phyloP scores from a whole-genome alignment of 2,329 filamentous ascomycete species.

The Diplodia seriata region DNA sequence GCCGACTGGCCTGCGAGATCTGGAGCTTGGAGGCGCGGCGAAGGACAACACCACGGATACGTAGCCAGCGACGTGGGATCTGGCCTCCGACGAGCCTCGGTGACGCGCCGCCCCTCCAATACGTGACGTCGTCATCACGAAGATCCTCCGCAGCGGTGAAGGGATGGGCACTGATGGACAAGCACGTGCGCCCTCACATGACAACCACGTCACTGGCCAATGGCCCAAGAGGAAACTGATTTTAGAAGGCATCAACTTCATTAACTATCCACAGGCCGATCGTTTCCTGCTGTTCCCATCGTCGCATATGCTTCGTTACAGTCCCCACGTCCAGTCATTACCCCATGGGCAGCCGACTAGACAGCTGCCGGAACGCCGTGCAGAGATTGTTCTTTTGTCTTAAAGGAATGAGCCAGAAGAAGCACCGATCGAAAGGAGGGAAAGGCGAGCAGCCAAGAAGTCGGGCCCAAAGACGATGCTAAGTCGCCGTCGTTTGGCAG shows the following conservation, averaged over 20 bases:
- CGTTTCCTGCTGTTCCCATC: slow-evolving; percentile 35
- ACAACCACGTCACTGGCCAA: slow-evolving; percentile 22
- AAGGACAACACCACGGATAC: not conserved
- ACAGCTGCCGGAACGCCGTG: slow-evolving; percentile 28
- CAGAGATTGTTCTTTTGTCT: slow-evolving; percentile 26
- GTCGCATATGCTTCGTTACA: slow-evolving; percentile 27
- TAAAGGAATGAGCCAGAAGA: slow-evolving; percentile 26
- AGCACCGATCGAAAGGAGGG: slow-evolving; percentile 17
- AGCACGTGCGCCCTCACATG: slow-evolving; percentile 22
- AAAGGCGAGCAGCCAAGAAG: slow-evolving; percentile 15
- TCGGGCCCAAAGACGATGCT: not conserved
- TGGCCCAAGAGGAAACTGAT: not conserved
- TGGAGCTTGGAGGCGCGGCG: not conserved
- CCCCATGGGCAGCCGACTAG: slow-evolving; percentile 13
- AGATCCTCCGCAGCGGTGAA: slow-evolving; percentile 23
- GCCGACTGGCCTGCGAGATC: not conserved
- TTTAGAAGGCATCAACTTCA: slow-evolving; percentile 39
- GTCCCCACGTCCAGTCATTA: slow-evolving; percentile 22
- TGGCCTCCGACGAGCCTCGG: not conserved
- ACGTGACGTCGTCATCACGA: slow-evolving; percentile 7
- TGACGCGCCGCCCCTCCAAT: not conserved
- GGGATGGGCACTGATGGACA: not conserved
- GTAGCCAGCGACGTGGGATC: not conserved
- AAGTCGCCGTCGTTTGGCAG: slow-evolving; percentile 15
- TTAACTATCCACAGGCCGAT: slow-evolving; percentile 49